Percentiles rank a stretch among this genome's conserved stretches.
Conservation (phyloP, 306 rosid genomes). For the Luffa acutangula region DNA sequence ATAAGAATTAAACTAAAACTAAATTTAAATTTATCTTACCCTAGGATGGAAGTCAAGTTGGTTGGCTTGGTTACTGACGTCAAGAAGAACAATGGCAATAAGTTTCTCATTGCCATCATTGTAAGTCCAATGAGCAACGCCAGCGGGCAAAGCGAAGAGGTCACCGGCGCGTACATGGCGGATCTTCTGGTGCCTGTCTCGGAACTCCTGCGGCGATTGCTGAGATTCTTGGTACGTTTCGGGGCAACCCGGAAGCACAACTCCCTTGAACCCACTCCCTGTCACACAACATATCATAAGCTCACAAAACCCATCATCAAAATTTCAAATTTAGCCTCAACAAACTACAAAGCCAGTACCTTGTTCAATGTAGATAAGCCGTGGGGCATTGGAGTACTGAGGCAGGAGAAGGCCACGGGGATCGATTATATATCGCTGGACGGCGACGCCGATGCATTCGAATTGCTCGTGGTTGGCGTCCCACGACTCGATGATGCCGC, state of each 20-base stretch:
- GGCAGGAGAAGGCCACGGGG: slow-evolving; percentile 42
- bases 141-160: slow-evolving; percentile 27
- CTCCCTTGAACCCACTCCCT: slow-evolving; percentile 26
- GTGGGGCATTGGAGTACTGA: slow-evolving; percentile 26
- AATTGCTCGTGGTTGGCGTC: slow-evolving; percentile 27
- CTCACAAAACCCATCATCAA: too few species aligned
- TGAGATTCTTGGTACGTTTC: slow-evolving; percentile 30
- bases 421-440: slow-evolving; percentile 18
- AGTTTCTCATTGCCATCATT: slow-evolving; percentile 21
- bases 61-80: slow-evolving; percentile 29
- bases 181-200: slow-evolving; percentile 29
- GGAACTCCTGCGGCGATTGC: not conserved
- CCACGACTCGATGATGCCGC: slow-evolving; percentile 30
- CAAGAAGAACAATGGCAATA: slow-evolving; percentile 27
- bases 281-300: not conserved
- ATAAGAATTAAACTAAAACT: too few species aligned
- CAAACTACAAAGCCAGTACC: slow-evolving; percentile 4
- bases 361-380: slow-evolving; percentile 21
- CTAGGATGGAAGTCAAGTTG: slow-evolving; percentile 53
- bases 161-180: slow-evolving; percentile 24
- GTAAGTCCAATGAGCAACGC: slow-evolving; percentile 26
- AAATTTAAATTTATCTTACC: slow-evolving; percentile 11
- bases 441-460: slow-evolving; percentile 28
- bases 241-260: slow-evolving; percentile 29
- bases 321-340: too few species aligned